phyloP scores from a whole-genome alignment of 2,329 filamentous ascomycete species.

The Aspergillus pseudotamarii region DNA sequence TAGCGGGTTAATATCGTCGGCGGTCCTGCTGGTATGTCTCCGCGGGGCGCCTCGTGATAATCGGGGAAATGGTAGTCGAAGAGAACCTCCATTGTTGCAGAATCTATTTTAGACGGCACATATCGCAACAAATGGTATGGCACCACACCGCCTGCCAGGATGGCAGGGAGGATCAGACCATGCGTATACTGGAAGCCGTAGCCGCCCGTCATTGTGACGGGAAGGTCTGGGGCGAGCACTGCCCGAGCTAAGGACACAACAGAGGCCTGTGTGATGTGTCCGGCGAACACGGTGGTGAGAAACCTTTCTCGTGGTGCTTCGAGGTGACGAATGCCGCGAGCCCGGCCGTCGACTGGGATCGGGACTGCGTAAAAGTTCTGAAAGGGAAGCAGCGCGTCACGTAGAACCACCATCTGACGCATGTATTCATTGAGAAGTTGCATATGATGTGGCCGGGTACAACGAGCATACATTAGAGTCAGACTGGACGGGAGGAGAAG shows the following conservation, averaged over 20 bases:
- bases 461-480: slow-evolving; percentile 23
- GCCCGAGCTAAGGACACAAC: slow-evolving; percentile 17
- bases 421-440: slow-evolving; percentile 29
- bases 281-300: slow-evolving; percentile 19
- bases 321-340: slow-evolving; percentile 20
- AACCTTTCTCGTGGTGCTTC: slow-evolving; percentile 17
- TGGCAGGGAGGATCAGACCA: slow-evolving; percentile 25
- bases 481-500: slow-evolving; percentile 23
- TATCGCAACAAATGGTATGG: slow-evolving; percentile 26
- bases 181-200: slow-evolving; percentile 30
- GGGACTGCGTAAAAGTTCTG: slow-evolving; percentile 24
- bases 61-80: slow-evolving; percentile 25
- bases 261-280: slow-evolving; percentile 15
- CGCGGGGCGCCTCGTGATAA: slow-evolving; percentile 25
- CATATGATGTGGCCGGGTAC: slow-evolving; percentile 25
- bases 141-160: slow-evolving; percentile 16
- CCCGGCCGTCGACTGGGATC: slow-evolving; percentile 19
- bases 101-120: slow-evolving; percentile 20
- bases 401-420: slow-evolving; percentile 28
- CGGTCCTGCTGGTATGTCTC: slow-evolving; percentile 16
- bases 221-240: slow-evolving; percentile 15
- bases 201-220: slow-evolving; percentile 2
- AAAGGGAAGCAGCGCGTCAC: slow-evolving; percentile 25
- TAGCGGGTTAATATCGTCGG: background rate
- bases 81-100: slow-evolving; percentile 4